Percentiles rank a stretch among this genome's conserved stretches.
phyloP scores from a whole-genome alignment of 805 yeast species.

The Saturnispora silvae region DNA sequence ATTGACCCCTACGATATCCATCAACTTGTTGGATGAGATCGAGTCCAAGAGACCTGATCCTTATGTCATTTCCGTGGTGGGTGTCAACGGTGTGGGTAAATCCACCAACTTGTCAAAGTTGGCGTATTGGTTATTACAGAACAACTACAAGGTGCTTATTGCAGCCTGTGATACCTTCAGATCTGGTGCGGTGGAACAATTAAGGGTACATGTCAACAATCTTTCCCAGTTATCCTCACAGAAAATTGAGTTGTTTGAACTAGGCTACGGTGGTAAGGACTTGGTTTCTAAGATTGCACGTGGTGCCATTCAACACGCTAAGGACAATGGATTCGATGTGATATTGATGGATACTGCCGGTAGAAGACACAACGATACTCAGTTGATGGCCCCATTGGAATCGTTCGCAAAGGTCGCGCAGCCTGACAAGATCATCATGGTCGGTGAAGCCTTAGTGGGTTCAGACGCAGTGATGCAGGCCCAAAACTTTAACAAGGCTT shows the following conservation, averaged over 20 bases:
- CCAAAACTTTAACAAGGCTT: conserved; percentile 81
- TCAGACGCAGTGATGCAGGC: conserved; percentile 97
- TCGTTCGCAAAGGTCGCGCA: conserved; percentile 92
- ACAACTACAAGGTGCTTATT: conserved; percentile 73
- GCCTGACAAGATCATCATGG: conserved; percentile 96
- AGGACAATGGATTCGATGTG: conserved; percentile 61
- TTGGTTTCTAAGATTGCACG: conserved; percentile 87
- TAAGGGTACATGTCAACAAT: conserved; percentile 86
- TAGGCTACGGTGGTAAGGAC: conserved; percentile 96
- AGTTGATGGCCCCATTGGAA: conserved; percentile 90
- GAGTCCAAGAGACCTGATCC: conserved; percentile 41
- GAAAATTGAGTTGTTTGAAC: conserved; percentile 73
- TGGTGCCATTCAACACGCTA: conserved; percentile 77
- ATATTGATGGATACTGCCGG: conserved; percentile 97
- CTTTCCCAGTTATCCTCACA: conserved; percentile 53
- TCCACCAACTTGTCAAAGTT: conserved; percentile 90
- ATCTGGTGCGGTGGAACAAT: conserved; percentile 97
- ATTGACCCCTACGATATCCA: conserved; percentile 84
- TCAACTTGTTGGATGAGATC: conserved; percentile 77
- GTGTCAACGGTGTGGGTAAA: conserved; percentile 97
- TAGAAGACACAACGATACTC: conserved; percentile 88
- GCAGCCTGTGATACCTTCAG: conserved; percentile 98
- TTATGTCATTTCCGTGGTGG: conserved; percentile 93
- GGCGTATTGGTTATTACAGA: conserved; percentile 92
- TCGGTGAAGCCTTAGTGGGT: conserved; percentile 95